A percentile compares a stretch with the other conserved stretches of the same genome.
Evolutionary conservation across 2,329 filamentous ascomycete genomes (phyloP).

Genomic region (Calonectria pseudoturangicola): DNA sequence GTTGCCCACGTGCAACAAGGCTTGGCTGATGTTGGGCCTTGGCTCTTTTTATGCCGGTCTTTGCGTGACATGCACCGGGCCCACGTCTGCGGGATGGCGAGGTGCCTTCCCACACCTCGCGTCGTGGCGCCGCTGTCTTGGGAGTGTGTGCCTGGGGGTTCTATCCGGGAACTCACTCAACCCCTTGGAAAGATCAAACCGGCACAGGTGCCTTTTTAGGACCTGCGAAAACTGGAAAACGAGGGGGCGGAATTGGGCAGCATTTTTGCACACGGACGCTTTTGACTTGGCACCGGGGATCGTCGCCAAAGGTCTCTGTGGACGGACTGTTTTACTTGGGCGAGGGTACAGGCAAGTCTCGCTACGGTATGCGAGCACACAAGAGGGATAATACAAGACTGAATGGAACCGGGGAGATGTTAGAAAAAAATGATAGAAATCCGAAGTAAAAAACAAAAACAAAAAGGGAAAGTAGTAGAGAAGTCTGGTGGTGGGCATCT

Average conservation of each 20-base stretch:
- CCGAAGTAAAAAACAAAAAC: background rate
- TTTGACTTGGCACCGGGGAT: slow-evolving; percentile 21
- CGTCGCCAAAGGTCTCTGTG: slow-evolving; percentile 10
- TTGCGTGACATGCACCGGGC: slow-evolving; percentile 17
- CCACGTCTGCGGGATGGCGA: slow-evolving; percentile 16
- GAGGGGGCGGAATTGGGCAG: background rate
- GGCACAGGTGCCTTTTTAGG: slow-evolving; percentile 1
- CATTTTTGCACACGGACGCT: background rate
- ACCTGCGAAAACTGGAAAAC: background rate
- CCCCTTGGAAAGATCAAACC: slow-evolving; percentile 8
- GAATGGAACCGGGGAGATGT: background rate
- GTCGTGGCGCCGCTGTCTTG: slow-evolving; percentile 9
- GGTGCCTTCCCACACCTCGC: slow-evolving; percentile 15
- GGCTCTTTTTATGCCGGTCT: slow-evolving; percentile 28
- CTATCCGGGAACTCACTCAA: background rate
- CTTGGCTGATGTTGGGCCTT: slow-evolving; percentile 50
- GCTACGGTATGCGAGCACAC: slow-evolving; percentile 29
- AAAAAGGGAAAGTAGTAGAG: background rate
- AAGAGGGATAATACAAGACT: slow-evolving; percentile 3
- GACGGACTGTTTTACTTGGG: slow-evolving; percentile 18
- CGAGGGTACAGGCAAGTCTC: slow-evolving; percentile 2
- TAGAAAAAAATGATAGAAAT: too few relatives aligned
- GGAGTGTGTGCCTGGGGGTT: slow-evolving; percentile 5
- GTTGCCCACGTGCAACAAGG: slow-evolving; percentile 54
- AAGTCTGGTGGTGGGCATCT: background rate